Conservation (phyloP, 2,329 filamentous ascomycete species). For the Colletotrichum tabaci region DNA sequence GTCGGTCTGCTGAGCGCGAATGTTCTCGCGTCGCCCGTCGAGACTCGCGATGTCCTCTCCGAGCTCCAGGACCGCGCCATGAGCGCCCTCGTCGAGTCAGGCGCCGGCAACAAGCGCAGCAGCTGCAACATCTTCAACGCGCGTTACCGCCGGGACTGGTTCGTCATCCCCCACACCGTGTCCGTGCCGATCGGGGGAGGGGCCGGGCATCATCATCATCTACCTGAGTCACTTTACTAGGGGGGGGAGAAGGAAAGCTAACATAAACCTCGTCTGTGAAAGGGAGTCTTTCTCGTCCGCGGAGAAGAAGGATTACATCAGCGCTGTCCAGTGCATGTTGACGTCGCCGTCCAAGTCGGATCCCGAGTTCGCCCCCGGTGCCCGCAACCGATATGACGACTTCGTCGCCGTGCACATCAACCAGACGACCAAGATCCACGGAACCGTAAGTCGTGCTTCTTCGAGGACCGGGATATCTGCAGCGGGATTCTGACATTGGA, state of each 20-base stretch:
- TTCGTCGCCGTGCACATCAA: constrained; percentile 45
- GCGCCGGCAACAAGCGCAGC: constrained; percentile 22
- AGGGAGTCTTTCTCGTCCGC: constrained; percentile 32
- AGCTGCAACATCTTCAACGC: constrained; percentile 38
- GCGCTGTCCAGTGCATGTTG: constrained; percentile 41
- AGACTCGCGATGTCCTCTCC: constrained; percentile 20
- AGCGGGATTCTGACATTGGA: neutral
- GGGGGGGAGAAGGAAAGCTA: neutral
- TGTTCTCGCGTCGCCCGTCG: constrained; percentile 9
- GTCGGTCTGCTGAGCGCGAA: constrained; percentile 15
- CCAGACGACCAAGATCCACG: constrained; percentile 35
- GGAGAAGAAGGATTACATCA: constrained; percentile 42
- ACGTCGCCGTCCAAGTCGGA: constrained; percentile 32
- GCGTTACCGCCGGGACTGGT: constrained; percentile 38
- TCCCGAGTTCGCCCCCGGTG: constrained; percentile 32
- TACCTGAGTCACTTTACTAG: neutral
- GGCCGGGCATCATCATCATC: too few relatives aligned
- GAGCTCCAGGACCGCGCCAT: constrained; percentile 25
- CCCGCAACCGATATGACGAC: constrained; percentile 41
- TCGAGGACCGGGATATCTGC: rapidly evolving
- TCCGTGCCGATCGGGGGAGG: neutral
- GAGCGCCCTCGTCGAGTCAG: constrained; percentile 10
- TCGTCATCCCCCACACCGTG: neutral
- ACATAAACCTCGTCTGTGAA: neutral
- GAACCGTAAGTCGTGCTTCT: constrained; percentile 25